Percentiles rank a stretch among this genome's conserved stretches.
Evolutionary conservation across 257 asterid genomes (phyloP).

Genomic region (Euphrasia confusa): DNA sequence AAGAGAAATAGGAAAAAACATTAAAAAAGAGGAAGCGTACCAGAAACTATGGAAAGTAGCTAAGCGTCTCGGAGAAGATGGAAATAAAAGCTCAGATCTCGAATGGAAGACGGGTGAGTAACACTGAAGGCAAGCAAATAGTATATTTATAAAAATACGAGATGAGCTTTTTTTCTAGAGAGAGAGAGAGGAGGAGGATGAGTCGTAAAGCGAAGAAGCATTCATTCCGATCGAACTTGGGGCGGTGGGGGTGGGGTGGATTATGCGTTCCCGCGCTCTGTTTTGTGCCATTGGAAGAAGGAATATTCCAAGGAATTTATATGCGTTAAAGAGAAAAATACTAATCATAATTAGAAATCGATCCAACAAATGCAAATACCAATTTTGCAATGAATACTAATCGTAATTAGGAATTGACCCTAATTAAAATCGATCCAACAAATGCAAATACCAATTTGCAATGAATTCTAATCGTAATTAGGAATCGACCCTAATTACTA

Average conservation of each 20-base stretch:
- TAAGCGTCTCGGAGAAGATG: constrained; percentile 32
- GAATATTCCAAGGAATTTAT: constrained; percentile 22
- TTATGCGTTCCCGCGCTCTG: constrained; percentile 47
- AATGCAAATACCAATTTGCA: too few relatives aligned
- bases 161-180: constrained; percentile 8
- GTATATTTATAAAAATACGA: constrained; percentile 27
- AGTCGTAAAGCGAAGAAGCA: constrained; percentile 34
- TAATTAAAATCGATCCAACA: too few relatives aligned
- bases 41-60: constrained; percentile 6
- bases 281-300: constrained; percentile 25
- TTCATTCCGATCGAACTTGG: constrained; percentile 18
- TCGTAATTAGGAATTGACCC: too few relatives aligned
- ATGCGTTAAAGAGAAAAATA: too few relatives aligned
- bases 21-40: constrained; percentile 17
- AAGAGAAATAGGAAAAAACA: background rate
- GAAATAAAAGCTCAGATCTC: constrained; percentile 46
- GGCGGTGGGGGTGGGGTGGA: constrained; percentile 23
- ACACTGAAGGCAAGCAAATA: constrained; percentile 34
- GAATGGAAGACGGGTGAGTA: constrained; percentile 31
- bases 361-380: too few relatives aligned
- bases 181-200: constrained; percentile 26
- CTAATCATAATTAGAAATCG: too few relatives aligned
- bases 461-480: too few relatives aligned
- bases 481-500: too few relatives aligned
- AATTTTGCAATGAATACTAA: too few relatives aligned